Evolutionary conservation across 345 rosid species (phyloP).

Genomic region (Linum tenue): DNA sequence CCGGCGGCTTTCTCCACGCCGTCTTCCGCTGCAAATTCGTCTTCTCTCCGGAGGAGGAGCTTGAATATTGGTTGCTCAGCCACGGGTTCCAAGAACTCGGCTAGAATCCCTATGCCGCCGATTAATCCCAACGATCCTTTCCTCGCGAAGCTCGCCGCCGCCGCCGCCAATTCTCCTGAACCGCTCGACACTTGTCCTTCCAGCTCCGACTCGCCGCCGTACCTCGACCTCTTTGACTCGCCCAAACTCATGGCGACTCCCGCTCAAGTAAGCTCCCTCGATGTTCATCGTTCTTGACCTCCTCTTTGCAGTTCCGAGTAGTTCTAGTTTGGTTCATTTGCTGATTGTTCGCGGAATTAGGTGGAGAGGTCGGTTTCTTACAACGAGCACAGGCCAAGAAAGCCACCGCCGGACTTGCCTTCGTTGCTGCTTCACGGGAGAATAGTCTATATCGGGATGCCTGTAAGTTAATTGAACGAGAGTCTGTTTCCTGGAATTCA

Average conservation of each 20-base stretch:
- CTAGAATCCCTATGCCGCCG: constrained; percentile 60
- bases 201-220: constrained; percentile 51
- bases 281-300: not conserved
- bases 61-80: not conserved
- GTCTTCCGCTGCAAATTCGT: not conserved
- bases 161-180: constrained; percentile 54
- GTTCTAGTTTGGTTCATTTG: not conserved
- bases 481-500: not conserved
- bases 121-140: constrained; percentile 74
- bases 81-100: constrained; percentile 24
- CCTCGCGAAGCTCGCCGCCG: constrained; percentile 48
- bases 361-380: constrained; percentile 62
- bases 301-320: not conserved
- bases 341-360: constrained; percentile 22
- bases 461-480: constrained; percentile 36
- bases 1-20: not conserved
- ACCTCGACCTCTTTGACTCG: constrained; percentile 59
- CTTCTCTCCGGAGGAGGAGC: not conserved
- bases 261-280: constrained; percentile 38
- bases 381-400: constrained; percentile 46
- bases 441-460: constrained; percentile 87
- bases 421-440: constrained; percentile 72
- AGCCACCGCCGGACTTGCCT: constrained; percentile 75
- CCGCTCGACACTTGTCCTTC: constrained; percentile 37
- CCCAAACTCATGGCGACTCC: constrained; percentile 79